Conservation (phyloP, 257 asterid species). For the Jacaranda copaia region DNA sequence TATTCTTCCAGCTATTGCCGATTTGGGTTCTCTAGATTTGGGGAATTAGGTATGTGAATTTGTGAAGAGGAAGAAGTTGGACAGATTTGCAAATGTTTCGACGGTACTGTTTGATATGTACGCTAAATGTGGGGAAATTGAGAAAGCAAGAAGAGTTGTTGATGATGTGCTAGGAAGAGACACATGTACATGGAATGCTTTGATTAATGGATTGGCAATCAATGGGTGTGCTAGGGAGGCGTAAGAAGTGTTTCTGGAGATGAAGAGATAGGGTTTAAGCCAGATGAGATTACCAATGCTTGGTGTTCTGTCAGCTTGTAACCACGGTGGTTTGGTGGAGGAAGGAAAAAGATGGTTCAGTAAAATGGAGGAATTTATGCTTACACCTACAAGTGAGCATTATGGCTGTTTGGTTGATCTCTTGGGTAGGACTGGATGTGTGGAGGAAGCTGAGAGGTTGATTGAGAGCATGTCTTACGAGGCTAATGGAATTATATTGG, state of each 20-base stretch:
- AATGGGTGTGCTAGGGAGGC: constrained; percentile 85
- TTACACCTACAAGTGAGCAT: constrained; percentile 72
- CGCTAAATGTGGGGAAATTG: constrained; percentile 84
- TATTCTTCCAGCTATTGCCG: constrained; percentile 89
- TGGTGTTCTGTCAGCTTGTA: constrained; percentile 88
- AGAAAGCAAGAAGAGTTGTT: constrained; percentile 68
- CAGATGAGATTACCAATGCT: constrained; percentile 82
- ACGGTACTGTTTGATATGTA: constrained; percentile 92
- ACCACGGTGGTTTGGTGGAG: constrained; percentile 90
- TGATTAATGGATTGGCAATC: constrained; percentile 89
- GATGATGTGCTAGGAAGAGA: constrained; percentile 51
- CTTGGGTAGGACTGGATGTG: constrained; percentile 80
- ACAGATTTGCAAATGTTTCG: constrained; percentile 71
- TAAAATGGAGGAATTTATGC: constrained; percentile 60
- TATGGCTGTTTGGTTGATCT: constrained; percentile 91
- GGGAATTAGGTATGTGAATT: constrained; percentile 75
- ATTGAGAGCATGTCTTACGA: constrained; percentile 86
- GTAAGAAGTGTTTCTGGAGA: constrained; percentile 61
- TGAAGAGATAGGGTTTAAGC: constrained; percentile 58
- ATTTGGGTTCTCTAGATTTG: constrained; percentile 83
- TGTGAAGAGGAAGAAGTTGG: constrained; percentile 70
- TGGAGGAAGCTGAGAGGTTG: constrained; percentile 86
- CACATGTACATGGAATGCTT: constrained; percentile 85
- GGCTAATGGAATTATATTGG: constrained; percentile 82
- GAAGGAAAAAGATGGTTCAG: constrained; percentile 85